Evolutionary conservation across 2,329 filamentous ascomycete species (phyloP).

Genomic region (Periconia sp.): DNA sequence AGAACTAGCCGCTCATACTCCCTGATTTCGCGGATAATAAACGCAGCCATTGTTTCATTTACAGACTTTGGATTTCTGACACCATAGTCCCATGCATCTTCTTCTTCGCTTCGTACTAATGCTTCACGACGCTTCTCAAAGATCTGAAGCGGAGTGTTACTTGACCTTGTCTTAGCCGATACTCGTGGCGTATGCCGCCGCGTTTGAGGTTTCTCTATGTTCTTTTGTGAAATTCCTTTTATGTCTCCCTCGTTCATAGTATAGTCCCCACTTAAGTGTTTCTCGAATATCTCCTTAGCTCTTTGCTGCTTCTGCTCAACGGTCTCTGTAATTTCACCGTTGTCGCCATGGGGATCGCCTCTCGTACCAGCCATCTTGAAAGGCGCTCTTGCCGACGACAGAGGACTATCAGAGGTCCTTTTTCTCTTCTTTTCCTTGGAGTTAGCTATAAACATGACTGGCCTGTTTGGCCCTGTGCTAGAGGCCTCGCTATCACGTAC

Average conservation of each 20-base stretch:
- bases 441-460: constrained; percentile 37
- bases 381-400: constrained; percentile 17
- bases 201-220: too few species aligned
- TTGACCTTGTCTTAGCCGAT: too few species aligned
- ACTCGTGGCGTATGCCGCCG: constrained; percentile 15
- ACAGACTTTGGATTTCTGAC: constrained; percentile 30
- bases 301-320: too few species aligned
- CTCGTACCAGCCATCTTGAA: constrained; percentile 19
- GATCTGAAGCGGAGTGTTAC: background rate
- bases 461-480: constrained; percentile 27
- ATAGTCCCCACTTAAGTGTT: too few species aligned
- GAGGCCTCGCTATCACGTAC: constrained; percentile 38
- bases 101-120: constrained; percentile 39
- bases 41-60: constrained; percentile 37
- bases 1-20: constrained; percentile 50
- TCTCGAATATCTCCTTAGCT: too few species aligned
- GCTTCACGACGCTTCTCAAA: constrained; percentile 30
- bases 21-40: constrained; percentile 46
- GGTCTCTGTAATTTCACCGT: too few species aligned
- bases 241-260: too few species aligned
- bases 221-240: too few species aligned
- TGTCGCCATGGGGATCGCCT: too few species aligned
- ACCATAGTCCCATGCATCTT: constrained; percentile 44
- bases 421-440: constrained; percentile 41
- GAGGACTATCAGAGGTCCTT: constrained; percentile 28